phyloP scores from a whole-genome alignment of 2,329 filamentous ascomycete genomes.

The Scedosporium apiospermum region DNA sequence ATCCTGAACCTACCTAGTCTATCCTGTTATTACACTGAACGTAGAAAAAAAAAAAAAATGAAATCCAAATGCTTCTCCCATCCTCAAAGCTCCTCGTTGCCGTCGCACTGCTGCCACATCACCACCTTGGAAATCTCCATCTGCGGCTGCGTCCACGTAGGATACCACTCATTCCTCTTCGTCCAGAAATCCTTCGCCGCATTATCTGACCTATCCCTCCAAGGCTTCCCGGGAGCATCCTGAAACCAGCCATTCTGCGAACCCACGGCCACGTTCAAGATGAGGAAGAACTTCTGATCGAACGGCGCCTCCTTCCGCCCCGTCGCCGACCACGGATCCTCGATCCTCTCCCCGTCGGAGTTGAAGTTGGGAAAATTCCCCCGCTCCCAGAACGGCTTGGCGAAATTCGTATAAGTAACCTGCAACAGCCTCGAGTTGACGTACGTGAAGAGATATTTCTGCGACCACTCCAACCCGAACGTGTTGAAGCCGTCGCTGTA shows the following conservation, averaged over 20 bases:
- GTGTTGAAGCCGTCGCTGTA: slow-evolving; percentile 63
- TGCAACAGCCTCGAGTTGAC: slow-evolving; percentile 72
- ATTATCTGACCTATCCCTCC: slow-evolving; percentile 58
- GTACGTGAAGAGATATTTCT: slow-evolving; percentile 84
- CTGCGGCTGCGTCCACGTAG: slow-evolving; percentile 61
- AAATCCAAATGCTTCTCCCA: background rate
- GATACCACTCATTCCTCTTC: slow-evolving; percentile 52
- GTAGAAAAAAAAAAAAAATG: background rate
- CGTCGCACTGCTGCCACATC: slow-evolving; percentile 63
- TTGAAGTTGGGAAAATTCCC: slow-evolving; percentile 57
- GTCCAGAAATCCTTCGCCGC: slow-evolving; percentile 73
- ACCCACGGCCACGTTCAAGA: slow-evolving; percentile 67
- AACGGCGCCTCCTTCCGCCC: slow-evolving; percentile 59
- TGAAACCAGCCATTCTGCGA: slow-evolving; percentile 78
- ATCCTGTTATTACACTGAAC: background rate
- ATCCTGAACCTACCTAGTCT: background rate
- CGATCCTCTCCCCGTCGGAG: slow-evolving; percentile 55
- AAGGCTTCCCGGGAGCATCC: slow-evolving; percentile 66
- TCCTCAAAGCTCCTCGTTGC: slow-evolving; percentile 39
- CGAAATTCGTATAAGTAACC: slow-evolving; percentile 70
- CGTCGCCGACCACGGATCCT: slow-evolving; percentile 55
- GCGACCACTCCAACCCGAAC: slow-evolving; percentile 76
- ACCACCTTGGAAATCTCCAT: slow-evolving; percentile 62
- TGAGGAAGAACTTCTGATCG: slow-evolving; percentile 66
- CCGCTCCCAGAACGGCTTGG: slow-evolving; percentile 56